Evolutionary conservation across 2,329 filamentous ascomycete genomes (phyloP).

Genomic region (Trichoderma hamatum): DNA sequence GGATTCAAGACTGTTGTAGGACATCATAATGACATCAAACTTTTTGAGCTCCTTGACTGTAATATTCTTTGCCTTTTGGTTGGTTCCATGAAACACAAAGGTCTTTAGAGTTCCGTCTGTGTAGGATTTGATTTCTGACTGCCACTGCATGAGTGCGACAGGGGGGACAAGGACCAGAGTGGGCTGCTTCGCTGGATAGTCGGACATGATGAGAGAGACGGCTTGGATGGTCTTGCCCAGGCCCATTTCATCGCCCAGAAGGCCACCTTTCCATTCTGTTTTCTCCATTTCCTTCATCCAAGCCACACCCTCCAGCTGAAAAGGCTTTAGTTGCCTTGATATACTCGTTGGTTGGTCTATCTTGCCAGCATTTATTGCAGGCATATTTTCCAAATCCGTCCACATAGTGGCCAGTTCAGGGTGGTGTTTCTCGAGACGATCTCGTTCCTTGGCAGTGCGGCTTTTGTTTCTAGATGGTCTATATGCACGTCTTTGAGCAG

Average conservation of each 20-base stretch:
- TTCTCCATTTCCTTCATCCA: slow-evolving; percentile 95
- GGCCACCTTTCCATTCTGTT: slow-evolving; percentile 80
- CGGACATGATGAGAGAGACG: slow-evolving; percentile 96
- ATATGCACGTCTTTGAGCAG: slow-evolving; percentile 41
- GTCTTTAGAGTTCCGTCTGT: slow-evolving; percentile 90
- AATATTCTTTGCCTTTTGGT: slow-evolving; percentile 78
- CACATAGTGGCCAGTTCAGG: slow-evolving; percentile 85
- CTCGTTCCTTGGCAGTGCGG: slow-evolving; percentile 54
- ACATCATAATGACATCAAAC: slow-evolving; percentile 95
- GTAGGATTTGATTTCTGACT: slow-evolving; percentile 75
- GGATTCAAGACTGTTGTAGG: slow-evolving; percentile 89
- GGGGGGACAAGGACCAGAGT: slow-evolving; percentile 89
- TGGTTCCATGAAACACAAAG: slow-evolving; percentile 86
- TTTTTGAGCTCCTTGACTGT: slow-evolving; percentile 73
- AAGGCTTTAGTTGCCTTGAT: slow-evolving; percentile 82
- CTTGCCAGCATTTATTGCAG: slow-evolving; percentile 61
- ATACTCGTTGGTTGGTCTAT: slow-evolving; percentile 67
- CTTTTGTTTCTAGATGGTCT: slow-evolving; percentile 33
- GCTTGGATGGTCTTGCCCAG: slow-evolving; percentile 99
- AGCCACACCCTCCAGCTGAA: slow-evolving; percentile 88
- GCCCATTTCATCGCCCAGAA: slow-evolving; percentile 97
- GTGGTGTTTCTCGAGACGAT: slow-evolving; percentile 73
- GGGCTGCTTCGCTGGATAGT: slow-evolving; percentile 81
- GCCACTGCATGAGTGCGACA: slow-evolving; percentile 96
- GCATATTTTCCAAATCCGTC: slow-evolving; percentile 69